Evolutionary conservation across 2,329 filamentous ascomycete species (phyloP).

Genomic region (Fusarium fujikuroi): DNA sequence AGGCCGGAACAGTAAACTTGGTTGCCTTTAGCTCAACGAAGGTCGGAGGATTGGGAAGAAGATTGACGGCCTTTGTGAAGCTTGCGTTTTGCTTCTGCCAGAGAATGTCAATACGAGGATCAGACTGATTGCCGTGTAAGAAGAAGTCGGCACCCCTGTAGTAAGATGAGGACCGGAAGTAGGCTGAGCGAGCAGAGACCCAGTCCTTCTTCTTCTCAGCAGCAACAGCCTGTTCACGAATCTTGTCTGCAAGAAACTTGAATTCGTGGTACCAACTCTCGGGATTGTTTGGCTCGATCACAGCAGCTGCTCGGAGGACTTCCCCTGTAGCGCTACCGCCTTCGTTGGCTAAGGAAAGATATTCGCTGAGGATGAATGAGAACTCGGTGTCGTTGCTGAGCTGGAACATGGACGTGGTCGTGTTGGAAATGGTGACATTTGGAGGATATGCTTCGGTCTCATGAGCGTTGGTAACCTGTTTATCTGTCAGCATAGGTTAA

Average conservation of each 20-base stretch:
- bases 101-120: conserved; percentile 52
- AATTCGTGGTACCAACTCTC: conserved; percentile 15
- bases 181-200: conserved; percentile 38
- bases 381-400: conserved; percentile 28
- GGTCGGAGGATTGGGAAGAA: conserved; percentile 50
- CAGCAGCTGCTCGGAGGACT: conserved; percentile 19
- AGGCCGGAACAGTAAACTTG: conserved; percentile 50
- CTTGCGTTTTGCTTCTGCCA: conserved; percentile 51
- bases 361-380: conserved; percentile 27
- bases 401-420: conserved; percentile 20
- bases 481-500: background rate
- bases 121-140: conserved; percentile 52
- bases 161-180: conserved; percentile 55
- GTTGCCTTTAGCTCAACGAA: conserved; percentile 45
- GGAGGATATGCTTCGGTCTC: background rate
- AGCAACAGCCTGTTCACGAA: background rate
- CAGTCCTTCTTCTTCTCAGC: background rate
- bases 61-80: conserved; percentile 52
- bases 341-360: conserved; percentile 27
- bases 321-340: conserved; percentile 20
- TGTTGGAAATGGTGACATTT: conserved; percentile 12
- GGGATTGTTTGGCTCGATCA: conserved; percentile 5
- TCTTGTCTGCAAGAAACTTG: conserved; percentile 4
- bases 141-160: conserved; percentile 56
- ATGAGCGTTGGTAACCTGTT: background rate